Percentiles rank a stretch among this genome's conserved stretches.
These are phyloP conservation scores for Gloeophyllum trabeum DNA, from an alignment of 768 basidiomycete genomes.

Conservation along the genomic window DNA sequence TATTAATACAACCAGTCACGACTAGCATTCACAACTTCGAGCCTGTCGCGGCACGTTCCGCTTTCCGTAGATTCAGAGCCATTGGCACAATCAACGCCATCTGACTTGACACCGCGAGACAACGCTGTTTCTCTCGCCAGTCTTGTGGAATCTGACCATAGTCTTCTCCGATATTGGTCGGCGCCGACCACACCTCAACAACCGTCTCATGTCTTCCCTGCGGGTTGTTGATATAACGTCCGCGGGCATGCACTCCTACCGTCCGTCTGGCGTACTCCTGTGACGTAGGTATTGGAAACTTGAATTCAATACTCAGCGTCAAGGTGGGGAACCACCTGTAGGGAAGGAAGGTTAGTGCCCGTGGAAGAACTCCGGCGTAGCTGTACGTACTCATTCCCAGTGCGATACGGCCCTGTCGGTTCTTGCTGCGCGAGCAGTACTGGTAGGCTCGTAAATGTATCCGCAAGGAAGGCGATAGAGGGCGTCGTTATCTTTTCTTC, in stretches of 20 bases:
- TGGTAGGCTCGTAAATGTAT: slow-evolving; percentile 36
- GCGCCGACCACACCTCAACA: slow-evolving; percentile 60
- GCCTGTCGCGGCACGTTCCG: too few relatives aligned
- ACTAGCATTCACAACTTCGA: too few relatives aligned
- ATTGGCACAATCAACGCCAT: slow-evolving; percentile 37
- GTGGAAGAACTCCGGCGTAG: neutral
- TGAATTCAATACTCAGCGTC: slow-evolving; percentile 51
- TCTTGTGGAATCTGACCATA: slow-evolving; percentile 6
- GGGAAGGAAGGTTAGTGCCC: neutral
- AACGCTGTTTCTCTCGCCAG: slow-evolving; percentile 57
- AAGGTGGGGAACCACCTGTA: slow-evolving; percentile 56
- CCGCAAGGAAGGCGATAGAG: slow-evolving; percentile 44
- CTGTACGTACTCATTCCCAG: neutral
- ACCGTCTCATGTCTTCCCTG: slow-evolving; percentile 46
- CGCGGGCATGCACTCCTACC: slow-evolving; percentile 42
- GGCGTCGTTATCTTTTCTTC: slow-evolving; percentile 29
- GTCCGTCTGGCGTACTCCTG: slow-evolving; percentile 32
- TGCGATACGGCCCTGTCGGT: slow-evolving; percentile 5
- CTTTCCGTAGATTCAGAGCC: slow-evolving; percentile 13
- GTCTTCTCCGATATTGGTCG: slow-evolving; percentile 39
- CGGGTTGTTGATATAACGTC: slow-evolving; percentile 41
- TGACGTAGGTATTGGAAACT: slow-evolving; percentile 34
- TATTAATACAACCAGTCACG: too few relatives aligned
- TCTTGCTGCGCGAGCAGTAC: slow-evolving; percentile 34
- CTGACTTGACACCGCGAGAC: slow-evolving; percentile 50